Evolutionary conservation across 306 rosid species (phyloP).

Genomic region (Luffa acutangula): DNA sequence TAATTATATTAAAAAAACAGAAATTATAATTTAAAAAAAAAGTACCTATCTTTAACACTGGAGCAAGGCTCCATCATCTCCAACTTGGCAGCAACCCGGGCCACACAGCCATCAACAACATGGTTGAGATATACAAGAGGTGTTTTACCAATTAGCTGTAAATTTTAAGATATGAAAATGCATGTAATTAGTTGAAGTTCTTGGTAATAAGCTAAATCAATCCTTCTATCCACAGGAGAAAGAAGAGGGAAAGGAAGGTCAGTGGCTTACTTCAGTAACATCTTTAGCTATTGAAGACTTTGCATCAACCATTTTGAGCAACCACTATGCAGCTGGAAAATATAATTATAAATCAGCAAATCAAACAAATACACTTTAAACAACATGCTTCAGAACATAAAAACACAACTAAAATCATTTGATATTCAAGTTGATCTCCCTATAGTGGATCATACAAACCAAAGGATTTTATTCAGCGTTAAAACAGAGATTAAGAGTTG

Average conservation of each 20-base stretch:
- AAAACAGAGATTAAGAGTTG: background rate
- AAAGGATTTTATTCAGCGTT: background rate
- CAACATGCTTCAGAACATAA: background rate
- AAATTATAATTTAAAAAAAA: background rate
- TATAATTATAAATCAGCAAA: background rate
- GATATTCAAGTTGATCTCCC: background rate
- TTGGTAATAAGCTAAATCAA: background rate
- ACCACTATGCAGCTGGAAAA: slow-evolving; percentile 22
- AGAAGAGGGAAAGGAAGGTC: background rate
- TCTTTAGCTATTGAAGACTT: slow-evolving; percentile 63
- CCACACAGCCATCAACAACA: slow-evolving; percentile 66
- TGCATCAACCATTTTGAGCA: slow-evolving; percentile 55
- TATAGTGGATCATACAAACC: background rate
- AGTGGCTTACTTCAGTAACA: slow-evolving; percentile 63
- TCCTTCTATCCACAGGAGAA: background rate
- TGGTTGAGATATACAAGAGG: slow-evolving; percentile 83
- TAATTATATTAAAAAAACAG: background rate
- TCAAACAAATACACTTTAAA: background rate
- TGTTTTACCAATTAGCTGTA: slow-evolving; percentile 68
- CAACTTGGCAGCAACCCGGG: slow-evolving; percentile 70
- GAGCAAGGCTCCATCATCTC: slow-evolving; percentile 99
- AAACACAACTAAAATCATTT: background rate
- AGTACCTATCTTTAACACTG: slow-evolving; percentile 84
- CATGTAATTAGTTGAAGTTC: background rate
- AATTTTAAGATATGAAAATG: slow-evolving; percentile 8